A percentile compares a stretch with the other conserved stretches of the same genome.
Evolutionary conservation across 2,329 filamentous ascomycete species (phyloP).

Genomic region (Penicillium rolfsii): DNA sequence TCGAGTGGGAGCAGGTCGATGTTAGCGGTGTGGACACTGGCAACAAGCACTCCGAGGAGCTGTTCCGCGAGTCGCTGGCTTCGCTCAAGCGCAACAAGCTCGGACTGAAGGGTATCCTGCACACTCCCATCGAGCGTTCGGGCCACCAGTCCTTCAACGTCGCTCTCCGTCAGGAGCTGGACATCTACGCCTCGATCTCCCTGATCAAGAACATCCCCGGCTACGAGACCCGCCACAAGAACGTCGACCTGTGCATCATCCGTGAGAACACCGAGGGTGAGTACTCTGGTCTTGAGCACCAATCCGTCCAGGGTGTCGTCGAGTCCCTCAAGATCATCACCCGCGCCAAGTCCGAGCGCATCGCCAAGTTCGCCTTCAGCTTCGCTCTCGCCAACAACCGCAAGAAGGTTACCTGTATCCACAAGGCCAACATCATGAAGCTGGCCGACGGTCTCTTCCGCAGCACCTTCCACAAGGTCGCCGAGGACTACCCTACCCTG

Average conservation of each 20-base stretch:
- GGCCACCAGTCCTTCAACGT: conserved; percentile 99
- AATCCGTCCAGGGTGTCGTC: conserved; percentile 93
- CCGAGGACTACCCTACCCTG: conserved; percentile 92
- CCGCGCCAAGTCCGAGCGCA: conserved; percentile 97
- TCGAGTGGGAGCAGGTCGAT: conserved; percentile 98
- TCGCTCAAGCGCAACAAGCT: conserved; percentile 99
- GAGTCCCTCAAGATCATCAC: conserved; percentile 99
- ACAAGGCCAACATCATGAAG: conserved; percentile 99
- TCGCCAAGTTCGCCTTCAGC: conserved; percentile 97
- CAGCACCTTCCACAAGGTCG: conserved; percentile 90
- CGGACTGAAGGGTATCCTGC: conserved; percentile 96
- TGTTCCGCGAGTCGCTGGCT: conserved; percentile 93
- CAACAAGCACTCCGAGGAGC: conserved; percentile 85
- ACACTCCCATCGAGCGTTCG: conserved; percentile 94
- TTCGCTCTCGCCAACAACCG: conserved; percentile 98
- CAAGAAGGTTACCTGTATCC: conserved; percentile 99
- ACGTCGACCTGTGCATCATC: conserved; percentile 98
- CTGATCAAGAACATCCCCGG: conserved; percentile 99
- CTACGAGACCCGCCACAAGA: conserved; percentile 94
- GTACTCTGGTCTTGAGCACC: conserved; percentile 98
- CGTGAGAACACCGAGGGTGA: conserved; percentile 99
- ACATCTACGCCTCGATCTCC: conserved; percentile 98
- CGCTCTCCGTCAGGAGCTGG: conserved; percentile 96
- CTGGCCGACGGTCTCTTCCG: conserved; percentile 98
- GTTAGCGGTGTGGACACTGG: conserved; percentile 87